phyloP scores from a whole-genome alignment of 2,329 filamentous ascomycete genomes.

The Leptosphaerulina australis region DNA sequence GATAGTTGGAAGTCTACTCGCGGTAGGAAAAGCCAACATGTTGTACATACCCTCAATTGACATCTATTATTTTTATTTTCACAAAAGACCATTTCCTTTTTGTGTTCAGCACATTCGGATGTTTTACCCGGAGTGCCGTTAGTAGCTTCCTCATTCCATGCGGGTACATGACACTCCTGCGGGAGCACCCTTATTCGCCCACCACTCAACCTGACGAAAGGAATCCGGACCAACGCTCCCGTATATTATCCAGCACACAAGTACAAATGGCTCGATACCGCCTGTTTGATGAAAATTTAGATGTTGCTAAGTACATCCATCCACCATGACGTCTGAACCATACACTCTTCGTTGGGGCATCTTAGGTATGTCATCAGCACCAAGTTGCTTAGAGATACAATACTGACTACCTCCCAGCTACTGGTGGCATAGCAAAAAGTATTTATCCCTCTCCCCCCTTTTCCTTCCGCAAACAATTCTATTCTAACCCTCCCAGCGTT shows the following conservation, averaged over 20 bases:
- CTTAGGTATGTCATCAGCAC: conserved; percentile 21
- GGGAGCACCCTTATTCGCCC: conserved; percentile 5
- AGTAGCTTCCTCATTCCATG: conserved; percentile 6
- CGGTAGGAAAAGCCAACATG: conserved; percentile 10
- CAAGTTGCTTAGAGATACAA: neutral
- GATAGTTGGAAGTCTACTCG: conserved; percentile 45
- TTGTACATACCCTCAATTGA: conserved; percentile 59
- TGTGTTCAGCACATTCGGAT: neutral
- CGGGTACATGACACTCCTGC: conserved; percentile 4
- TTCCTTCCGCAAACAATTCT: neutral
- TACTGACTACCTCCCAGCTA: conserved; percentile 59
- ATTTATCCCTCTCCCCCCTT: neutral
- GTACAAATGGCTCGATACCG: neutral
- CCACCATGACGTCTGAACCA: conserved; percentile 23
- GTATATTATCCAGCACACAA: neutral
- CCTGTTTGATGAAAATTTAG: neutral
- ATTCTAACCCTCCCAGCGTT: conserved; percentile 10
- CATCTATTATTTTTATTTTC: conserved; percentile 53
- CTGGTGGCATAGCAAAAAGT: conserved; percentile 43
- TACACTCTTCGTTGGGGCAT: conserved; percentile 38
- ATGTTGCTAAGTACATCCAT: neutral
- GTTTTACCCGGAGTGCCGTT: conserved; percentile 18
- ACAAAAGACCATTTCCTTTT: too few species aligned
- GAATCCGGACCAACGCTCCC: conserved; percentile 6
- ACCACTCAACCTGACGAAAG: conserved; percentile 4